Conservation (phyloP, 2,329 filamentous ascomycete species). For the Botrytis aclada region DNA sequence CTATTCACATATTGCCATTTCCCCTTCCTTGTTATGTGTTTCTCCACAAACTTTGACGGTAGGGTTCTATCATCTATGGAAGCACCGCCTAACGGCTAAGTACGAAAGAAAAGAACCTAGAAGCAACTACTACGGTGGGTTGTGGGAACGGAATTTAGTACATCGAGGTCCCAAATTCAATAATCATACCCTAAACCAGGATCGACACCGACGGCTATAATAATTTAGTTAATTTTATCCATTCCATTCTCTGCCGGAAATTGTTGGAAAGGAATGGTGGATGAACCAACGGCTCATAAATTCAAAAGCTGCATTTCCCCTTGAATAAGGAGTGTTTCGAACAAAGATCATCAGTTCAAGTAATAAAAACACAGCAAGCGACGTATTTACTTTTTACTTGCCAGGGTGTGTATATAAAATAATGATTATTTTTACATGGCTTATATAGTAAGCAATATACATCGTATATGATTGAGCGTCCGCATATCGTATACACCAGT, state of each 20-base stretch:
- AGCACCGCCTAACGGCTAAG: conserved; percentile 12
- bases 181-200: conserved; percentile 15
- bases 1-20: background rate
- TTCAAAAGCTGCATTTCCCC: conserved; percentile 5
- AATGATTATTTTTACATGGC: background rate
- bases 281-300: background rate
- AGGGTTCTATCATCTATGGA: background rate
- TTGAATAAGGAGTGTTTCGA: conserved; percentile 13
- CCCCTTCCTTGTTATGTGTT: conserved; percentile 4
- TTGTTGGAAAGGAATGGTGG: background rate
- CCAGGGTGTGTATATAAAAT: background rate
- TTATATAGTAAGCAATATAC: background rate
- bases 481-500: background rate
- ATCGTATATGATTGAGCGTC: background rate
- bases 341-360: background rate
- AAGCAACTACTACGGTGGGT: background rate
- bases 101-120: conserved; percentile 9
- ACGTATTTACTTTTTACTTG: background rate
- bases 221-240: background rate
- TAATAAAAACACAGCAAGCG: background rate
- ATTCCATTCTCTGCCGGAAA: background rate
- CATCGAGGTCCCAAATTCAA: background rate
- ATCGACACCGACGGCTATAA: conserved; percentile 2
- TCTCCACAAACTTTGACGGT: conserved; percentile 9
- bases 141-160: background rate